Base-by-base conservation (phyloP, 768 basidiomycete species). In the Peribolospora baueri region DNA sequence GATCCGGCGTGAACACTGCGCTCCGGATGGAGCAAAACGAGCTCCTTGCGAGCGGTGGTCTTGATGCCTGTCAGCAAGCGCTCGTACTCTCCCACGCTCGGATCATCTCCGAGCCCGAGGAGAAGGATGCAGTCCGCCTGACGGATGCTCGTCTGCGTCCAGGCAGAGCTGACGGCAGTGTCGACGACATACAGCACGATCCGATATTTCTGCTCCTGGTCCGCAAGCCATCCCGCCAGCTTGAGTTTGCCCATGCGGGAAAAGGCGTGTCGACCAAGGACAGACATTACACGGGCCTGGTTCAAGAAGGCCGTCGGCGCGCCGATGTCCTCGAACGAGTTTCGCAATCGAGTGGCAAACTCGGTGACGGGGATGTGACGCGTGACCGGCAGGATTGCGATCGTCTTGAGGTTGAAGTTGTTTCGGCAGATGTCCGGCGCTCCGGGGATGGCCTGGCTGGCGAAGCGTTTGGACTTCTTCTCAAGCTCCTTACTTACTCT, bases 111-210 rank as follows among this genome's bases (percentile, higher is more conserved):
- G 76, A 90, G 82, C 6, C 85, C 88, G 53, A 91, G 81, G 25
- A 90, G 77, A 78, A 93, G 79, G 43, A 93, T 83, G 64, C 78
- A 90, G 68, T 95, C 88, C 11, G 88, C 88, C 78, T 85, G 91
- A 37, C 87, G 77, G 58, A 98, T 90, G 66, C 90, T 97, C 0
- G 88, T 97, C 68, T 95, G 83, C 40, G 91, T 97, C 93, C 93
- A 98, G 14, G 86, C 82, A 56, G 85, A 90, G 55, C 78, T 84
- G 42, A 91, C 87, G 0, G 90, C 80, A 0, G 91, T 87, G 68
- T 98, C 90, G 5, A 84, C 91, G 41, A 98, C 86, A 64, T 97
- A 97, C 11, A 98, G 74, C 0, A 97, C 90, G 3, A 79, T 93
- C 39, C 86, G 76, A 64, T 82, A 93, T 63, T 84, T 76, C 69